Percentiles rank a stretch among this genome's conserved stretches.
Evolutionary conservation across 495 filamentous ascomycete species (phyloP).

Genomic region (Penicillium silybi): DNA sequence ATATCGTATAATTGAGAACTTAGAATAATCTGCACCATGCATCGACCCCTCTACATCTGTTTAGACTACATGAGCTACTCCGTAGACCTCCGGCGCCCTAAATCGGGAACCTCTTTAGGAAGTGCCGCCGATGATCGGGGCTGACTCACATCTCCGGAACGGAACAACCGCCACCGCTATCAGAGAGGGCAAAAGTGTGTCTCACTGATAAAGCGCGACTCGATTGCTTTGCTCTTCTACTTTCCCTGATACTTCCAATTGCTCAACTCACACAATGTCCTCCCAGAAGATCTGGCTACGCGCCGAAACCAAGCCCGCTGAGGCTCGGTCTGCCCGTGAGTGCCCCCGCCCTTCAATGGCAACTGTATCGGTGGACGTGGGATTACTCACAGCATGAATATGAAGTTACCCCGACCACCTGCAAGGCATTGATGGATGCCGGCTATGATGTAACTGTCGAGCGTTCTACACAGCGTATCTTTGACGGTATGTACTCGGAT

Average conservation of each 20-base stretch:
- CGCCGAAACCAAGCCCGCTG: conserved; percentile 47
- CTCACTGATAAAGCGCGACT: conserved; percentile 14
- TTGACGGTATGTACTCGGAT: conserved; percentile 54
- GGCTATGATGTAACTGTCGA: conserved; percentile 85
- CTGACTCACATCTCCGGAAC: conserved; percentile 37
- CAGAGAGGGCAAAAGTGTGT: conserved; percentile 32
- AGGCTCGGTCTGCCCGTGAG: conserved; percentile 47
- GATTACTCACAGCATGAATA: conserved; percentile 12
- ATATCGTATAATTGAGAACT: not conserved
- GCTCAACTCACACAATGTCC: conserved; percentile 27
- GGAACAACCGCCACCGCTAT: conserved; percentile 39
- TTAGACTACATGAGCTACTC: not conserved
- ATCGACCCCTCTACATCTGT: not conserved
- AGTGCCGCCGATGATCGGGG: conserved; percentile 16
- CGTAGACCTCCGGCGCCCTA: not conserved
- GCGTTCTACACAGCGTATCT: conserved; percentile 75
- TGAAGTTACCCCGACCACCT: conserved; percentile 61
- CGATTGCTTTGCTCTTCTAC: not conserved
- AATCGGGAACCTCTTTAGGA: not conserved
- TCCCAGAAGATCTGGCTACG: conserved; percentile 47
- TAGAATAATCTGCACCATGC: not conserved
- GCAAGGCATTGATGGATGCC: conserved; percentile 73
- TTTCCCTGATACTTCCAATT: conserved; percentile 9
- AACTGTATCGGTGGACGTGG: conserved; percentile 3
- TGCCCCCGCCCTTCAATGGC: conserved; percentile 10